Evolutionary conservation across 2,329 filamentous ascomycete genomes (phyloP).

Genomic region (Claviceps sp.): DNA sequence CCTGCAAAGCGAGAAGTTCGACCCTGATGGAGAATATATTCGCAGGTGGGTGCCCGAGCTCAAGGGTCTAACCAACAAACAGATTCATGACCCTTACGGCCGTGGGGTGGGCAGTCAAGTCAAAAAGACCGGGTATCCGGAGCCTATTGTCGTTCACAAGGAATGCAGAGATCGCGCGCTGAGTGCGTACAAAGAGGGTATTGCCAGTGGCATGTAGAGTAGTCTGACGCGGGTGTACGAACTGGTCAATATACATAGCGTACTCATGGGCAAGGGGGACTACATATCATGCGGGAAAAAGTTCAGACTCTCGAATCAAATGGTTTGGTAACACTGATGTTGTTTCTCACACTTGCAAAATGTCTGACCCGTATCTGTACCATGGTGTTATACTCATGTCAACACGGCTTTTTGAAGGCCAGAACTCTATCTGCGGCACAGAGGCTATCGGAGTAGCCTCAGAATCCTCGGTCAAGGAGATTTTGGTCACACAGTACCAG

Average conservation of each 20-base stretch:
- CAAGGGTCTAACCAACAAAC: constrained; percentile 45
- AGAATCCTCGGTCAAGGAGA: constrained; percentile 35
- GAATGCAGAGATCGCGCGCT: constrained; percentile 53
- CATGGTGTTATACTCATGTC: constrained; percentile 37
- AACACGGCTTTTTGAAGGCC: constrained; percentile 50
- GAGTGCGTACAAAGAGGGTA: constrained; percentile 50
- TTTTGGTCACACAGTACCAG: constrained; percentile 14
- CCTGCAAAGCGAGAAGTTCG: constrained; percentile 77
- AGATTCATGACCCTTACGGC: constrained; percentile 70
- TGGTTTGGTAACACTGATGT: background rate
- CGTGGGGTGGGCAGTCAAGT: constrained; percentile 46
- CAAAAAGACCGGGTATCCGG: constrained; percentile 57
- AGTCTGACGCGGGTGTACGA: background rate
- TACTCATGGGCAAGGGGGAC: background rate
- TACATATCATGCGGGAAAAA: background rate
- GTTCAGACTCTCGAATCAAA: background rate
- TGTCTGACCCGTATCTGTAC: constrained; percentile 58
- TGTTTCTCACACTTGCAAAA: constrained; percentile 6
- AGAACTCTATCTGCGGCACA: constrained; percentile 43
- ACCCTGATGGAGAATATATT: constrained; percentile 66
- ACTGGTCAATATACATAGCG: background rate
- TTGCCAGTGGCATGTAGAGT: constrained; percentile 16
- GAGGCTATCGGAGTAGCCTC: constrained; percentile 43
- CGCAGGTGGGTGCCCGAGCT: constrained; percentile 72
- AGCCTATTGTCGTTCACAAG: constrained; percentile 63